Percentiles rank a stretch among this genome's conserved stretches.
Conservation (phyloP, 2,329 filamentous ascomycete species). For the Exophiala alcalophila region DNA sequence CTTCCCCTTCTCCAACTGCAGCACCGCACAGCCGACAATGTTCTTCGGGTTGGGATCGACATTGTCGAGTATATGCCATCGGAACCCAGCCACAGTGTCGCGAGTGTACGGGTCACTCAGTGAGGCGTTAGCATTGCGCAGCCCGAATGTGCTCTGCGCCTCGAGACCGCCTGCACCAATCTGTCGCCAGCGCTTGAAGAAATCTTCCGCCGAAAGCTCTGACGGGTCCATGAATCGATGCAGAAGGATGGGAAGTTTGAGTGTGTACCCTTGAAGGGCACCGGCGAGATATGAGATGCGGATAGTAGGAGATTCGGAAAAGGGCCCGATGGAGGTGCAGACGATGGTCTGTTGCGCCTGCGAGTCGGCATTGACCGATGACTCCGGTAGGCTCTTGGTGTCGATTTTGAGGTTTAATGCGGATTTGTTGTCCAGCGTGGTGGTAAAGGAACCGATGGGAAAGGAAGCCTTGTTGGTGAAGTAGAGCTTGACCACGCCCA, state of each 20-base stretch:
- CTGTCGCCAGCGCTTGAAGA: conserved; percentile 99
- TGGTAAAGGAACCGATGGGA: conserved; percentile 85
- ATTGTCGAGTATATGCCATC: conserved; percentile 78
- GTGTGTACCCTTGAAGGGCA: conserved; percentile 83
- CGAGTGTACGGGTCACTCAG: conserved; percentile 70
- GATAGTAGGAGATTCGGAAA: conserved; percentile 82
- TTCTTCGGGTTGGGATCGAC: conserved; percentile 94
- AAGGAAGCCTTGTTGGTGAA: conserved; percentile 91
- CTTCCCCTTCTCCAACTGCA: conserved; percentile 76
- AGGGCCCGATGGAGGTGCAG: conserved; percentile 81
- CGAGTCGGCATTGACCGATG: conserved; percentile 66
- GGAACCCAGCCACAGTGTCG: conserved; percentile 70
- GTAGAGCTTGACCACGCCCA: conserved; percentile 93
- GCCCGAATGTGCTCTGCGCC: conserved; percentile 75
- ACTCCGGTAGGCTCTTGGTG: conserved; percentile 83
- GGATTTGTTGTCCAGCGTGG: conserved; percentile 73
- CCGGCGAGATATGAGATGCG: conserved; percentile 92
- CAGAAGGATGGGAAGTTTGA: conserved; percentile 81
- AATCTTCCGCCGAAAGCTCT: conserved; percentile 81
- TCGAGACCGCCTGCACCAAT: conserved; percentile 87
- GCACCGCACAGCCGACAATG: conserved; percentile 82
- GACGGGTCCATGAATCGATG: conserved; percentile 98
- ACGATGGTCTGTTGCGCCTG: conserved; percentile 94
- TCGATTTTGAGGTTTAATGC: conserved; percentile 74
- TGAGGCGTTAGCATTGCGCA: conserved; percentile 54